Evolutionary conservation across 768 basidiomycete genomes (phyloP), one percentile per base, ranked within the genome.

Genomic region (Strobilomyces dryophilus): DNA sequence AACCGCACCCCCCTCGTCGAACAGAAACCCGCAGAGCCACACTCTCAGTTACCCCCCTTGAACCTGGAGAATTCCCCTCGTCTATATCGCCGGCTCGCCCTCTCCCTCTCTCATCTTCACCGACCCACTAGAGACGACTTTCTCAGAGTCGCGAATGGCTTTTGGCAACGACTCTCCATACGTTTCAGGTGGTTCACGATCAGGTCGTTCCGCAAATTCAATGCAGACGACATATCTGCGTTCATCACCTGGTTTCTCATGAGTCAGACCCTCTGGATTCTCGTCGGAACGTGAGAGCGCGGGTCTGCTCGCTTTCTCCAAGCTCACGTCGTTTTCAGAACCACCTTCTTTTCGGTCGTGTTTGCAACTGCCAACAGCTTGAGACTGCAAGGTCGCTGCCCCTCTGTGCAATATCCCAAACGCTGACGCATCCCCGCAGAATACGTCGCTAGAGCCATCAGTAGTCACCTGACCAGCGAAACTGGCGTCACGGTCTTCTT

Each of bases 101-200:
- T 81, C 56, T 87, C 88, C 26, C 74, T 93, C 20, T 92, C 92
- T 5, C 86, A 85, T 62, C 74, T 82, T 45, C 84, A 83, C 57
- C 76, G 87, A 35, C 95, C 94, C 1, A 90, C 92, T 0, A 82
- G 86, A 40, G 94, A 97, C 42, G 92, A 98, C 65, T 85, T 98
- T 53, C 78, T 98, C 34, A 82, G 80, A 18, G 87, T 92, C 4
- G 86, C 95, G 4, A 88, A 80, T 29, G 85, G 87, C n/a, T 94
- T 95, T 67, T 93, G 93, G 85, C 82, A 95, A 59, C 83, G 97
- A 3, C 69, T 88, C 21, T 80, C 86, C 20, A 89, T 98, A 60
- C 82, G 92, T n/a, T 92, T 98, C 75, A 93, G 93, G 67, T 99
- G 97, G 97, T 89, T 94, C 59, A 92, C 92, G 11, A 95, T 98